These are phyloP conservation scores for Fusarium equiseti DNA, from an alignment of 2,329 filamentous ascomycete genomes.

Conservation along the genomic window DNA sequence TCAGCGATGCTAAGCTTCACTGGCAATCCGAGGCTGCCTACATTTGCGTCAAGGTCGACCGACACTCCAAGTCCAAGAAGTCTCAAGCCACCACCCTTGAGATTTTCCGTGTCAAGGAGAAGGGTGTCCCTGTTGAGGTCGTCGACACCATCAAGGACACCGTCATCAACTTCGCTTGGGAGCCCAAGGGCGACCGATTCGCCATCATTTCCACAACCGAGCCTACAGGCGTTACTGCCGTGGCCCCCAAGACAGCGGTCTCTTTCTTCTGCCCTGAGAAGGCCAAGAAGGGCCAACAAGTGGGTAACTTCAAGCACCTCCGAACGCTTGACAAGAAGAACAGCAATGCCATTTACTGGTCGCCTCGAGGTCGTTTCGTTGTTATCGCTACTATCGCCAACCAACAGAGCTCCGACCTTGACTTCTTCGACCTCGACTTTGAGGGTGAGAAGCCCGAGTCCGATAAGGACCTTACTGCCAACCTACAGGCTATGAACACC, in stretches of 20 bases:
- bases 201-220: slow-evolving; percentile 96
- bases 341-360: slow-evolving; percentile 99
- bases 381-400: slow-evolving; percentile 94
- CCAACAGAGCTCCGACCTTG: slow-evolving; percentile 92
- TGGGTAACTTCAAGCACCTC: slow-evolving; percentile 96
- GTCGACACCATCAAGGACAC: slow-evolving; percentile 98
- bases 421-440: slow-evolving; percentile 98
- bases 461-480: slow-evolving; percentile 94
- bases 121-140: slow-evolving; percentile 97
- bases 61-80: slow-evolving; percentile 99
- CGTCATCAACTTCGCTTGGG: slow-evolving; percentile 99
- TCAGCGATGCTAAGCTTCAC: slow-evolving; percentile 96
- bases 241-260: slow-evolving; percentile 92
- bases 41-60: slow-evolving; percentile 97
- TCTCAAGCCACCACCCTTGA: slow-evolving; percentile 96
- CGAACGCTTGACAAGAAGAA: slow-evolving; percentile 98
- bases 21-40: slow-evolving; percentile 97
- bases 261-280: slow-evolving; percentile 98
- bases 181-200: slow-evolving; percentile 97
- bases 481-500: slow-evolving; percentile 93
- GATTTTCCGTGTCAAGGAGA: slow-evolving; percentile 97
- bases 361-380: slow-evolving; percentile 93
- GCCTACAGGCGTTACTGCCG: slow-evolving; percentile 79
- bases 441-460: slow-evolving; percentile 95
- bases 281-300: slow-evolving; percentile 84